Evolutionary conservation across 176 grass and related monocot genomes (phyloP), one percentile per base, ranked within the genome.

Genomic region (Areca catechu): DNA sequence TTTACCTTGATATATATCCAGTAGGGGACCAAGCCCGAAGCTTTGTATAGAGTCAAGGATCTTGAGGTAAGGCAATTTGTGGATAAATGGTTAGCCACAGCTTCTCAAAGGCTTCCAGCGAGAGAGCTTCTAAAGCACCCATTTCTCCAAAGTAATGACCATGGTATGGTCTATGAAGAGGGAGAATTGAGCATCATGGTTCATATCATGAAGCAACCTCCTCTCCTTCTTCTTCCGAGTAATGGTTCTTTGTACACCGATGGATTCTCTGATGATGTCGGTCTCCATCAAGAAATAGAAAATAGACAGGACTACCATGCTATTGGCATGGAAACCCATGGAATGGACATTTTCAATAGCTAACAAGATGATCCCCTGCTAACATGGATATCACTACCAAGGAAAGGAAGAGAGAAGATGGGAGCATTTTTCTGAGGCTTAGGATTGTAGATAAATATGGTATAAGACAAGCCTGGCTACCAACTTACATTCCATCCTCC

Each of bases 371-470:
- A 89, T 17, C 73, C 57, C 69, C 75, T 66, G 65, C 82, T 58
- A 75, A 77, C 67, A 56, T 95, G 49, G 90, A 89, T 76, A 89
- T 95, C 57, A 83, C 78, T 54, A 95, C 86, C 37, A 86, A 86
- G 67, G 90, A 86, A 43, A 86, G 63, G 66, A 95, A 82, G 56
- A 89, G 68, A 54, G 90, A 79, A 49, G 82, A 90, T 65, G 86
- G 86, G 49, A 58, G 66, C 54, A 89, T 95, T 27, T 89, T 81
- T 76, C 70, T 95, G 55, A 79, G 82, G 63, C 61, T 95, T 47
- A 71, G 85, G 53, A 95, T 95, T 21, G 62, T 55, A 24, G 90
- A 95, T 74, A 70, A 84, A 16, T 79, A 89, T 67, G 90, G 90
- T 95, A 86, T 57, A 21, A n/a, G n/a, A n/a, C n/a, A n/a, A n/a